Evolutionary conservation across 768 basidiomycete species (phyloP).

Genomic region (Sporobolomyces phaffii): DNA sequence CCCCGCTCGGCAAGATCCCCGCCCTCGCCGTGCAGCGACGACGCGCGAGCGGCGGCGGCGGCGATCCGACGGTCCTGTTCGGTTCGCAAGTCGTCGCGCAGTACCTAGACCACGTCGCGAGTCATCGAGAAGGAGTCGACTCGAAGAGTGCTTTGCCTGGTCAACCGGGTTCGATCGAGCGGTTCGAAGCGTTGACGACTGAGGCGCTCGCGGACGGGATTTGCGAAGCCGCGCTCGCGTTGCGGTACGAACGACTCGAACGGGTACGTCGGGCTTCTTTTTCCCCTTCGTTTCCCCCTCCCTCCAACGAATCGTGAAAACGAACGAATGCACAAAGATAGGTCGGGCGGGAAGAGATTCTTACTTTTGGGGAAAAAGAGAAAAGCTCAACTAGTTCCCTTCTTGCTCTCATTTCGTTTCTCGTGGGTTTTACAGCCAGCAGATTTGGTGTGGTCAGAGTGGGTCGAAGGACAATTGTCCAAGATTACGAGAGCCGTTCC

Average conservation of each 20-base stretch:
- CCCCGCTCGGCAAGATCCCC: slow-evolving; percentile 29
- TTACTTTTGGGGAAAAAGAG: no score
- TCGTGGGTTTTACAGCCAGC: neutral
- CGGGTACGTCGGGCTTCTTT: slow-evolving; percentile 1
- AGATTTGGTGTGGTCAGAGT: slow-evolving; percentile 7
- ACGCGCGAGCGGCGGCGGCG: neutral
- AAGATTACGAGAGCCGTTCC: slow-evolving; percentile 21
- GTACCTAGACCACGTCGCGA: slow-evolving; percentile 11
- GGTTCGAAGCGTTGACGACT: slow-evolving; percentile 20
- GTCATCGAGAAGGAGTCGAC: neutral
- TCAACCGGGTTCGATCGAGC: no score
- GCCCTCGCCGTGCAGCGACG: neutral
- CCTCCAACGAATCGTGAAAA: neutral
- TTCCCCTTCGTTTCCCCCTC: neutral
- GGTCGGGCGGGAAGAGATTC: no score
- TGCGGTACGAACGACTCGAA: slow-evolving; percentile 25
- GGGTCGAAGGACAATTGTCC: slow-evolving; percentile 17
- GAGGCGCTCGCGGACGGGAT: slow-evolving; percentile 11
- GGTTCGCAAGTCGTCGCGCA: slow-evolving; percentile 16
- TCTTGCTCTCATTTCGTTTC: no score
- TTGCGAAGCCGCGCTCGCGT: slow-evolving; percentile 9
- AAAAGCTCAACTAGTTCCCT: no score
- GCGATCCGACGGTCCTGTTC: neutral
- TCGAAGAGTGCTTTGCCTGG: no score
- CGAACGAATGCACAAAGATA: no score